These are phyloP conservation scores for Raphanus raphanistrum DNA, from an alignment of 345 rosid genomes.

Conservation along the genomic window DNA sequence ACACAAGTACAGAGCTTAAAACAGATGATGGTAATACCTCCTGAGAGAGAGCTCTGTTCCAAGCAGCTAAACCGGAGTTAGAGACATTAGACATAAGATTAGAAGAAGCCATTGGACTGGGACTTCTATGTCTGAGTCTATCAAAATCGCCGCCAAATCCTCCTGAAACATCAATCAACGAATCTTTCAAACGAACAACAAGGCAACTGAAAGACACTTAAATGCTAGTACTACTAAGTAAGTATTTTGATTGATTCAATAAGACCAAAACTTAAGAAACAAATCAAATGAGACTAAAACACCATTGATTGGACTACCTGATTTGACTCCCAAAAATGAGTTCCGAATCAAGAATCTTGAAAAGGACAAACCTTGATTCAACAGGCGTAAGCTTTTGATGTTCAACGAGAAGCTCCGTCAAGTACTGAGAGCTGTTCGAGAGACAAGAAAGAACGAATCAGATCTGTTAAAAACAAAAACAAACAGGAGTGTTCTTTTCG, in stretches of 20 bases:
- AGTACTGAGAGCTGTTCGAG: background rate
- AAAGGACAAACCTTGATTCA: too few relatives aligned
- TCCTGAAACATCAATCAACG: slow-evolving; percentile 49
- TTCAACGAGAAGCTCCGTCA: too few relatives aligned
- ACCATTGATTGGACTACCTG: background rate
- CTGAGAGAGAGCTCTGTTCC: slow-evolving; percentile 69
- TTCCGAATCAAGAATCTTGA: too few relatives aligned
- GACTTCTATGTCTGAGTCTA: slow-evolving; percentile 91
- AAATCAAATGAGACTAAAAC: background rate
- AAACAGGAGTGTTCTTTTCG: background rate
- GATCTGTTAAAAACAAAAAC: background rate
- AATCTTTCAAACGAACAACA: slow-evolving; percentile 6
- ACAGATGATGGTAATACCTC: slow-evolving; percentile 47
- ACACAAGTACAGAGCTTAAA: too few relatives aligned
- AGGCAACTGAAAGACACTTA: background rate
- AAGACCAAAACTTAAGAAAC: background rate
- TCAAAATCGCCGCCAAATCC: slow-evolving; percentile 88
- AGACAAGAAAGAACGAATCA: background rate
- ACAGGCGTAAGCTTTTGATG: too few relatives aligned
- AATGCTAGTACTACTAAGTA: too few relatives aligned
- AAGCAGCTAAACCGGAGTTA: slow-evolving; percentile 69
- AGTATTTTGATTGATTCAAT: too few relatives aligned
- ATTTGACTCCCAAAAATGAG: too few relatives aligned
- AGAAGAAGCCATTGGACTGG: slow-evolving; percentile 98
- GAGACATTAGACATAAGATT: slow-evolving; percentile 78